Percentiles rank a stretch among this genome's conserved stretches.
These are phyloP conservation scores for Ceratocystis destructans DNA, from an alignment of 2,329 filamentous ascomycete species.

Conservation along the genomic window DNA sequence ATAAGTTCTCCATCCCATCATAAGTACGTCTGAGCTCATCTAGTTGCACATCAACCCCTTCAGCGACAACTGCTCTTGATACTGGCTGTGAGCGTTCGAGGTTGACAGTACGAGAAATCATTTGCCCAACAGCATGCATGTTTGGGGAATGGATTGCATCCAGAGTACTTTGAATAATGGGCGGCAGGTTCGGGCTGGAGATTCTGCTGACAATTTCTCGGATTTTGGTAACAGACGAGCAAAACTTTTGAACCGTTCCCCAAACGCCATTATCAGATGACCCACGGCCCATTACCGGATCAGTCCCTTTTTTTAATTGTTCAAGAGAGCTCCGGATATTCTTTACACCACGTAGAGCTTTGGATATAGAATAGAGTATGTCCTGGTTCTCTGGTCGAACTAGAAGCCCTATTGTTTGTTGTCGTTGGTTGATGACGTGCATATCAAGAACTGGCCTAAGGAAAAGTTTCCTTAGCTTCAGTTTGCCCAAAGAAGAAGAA, in stretches of 20 bases:
- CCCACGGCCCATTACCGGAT: slow-evolving; percentile 32
- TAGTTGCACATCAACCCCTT: slow-evolving; percentile 57
- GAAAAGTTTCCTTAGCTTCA: slow-evolving; percentile 63
- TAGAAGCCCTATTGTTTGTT: slow-evolving; percentile 54
- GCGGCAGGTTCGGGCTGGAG: not conserved
- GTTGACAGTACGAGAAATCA: slow-evolving; percentile 14
- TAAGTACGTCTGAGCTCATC: slow-evolving; percentile 68
- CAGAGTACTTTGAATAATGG: not conserved
- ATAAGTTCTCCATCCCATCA: slow-evolving; percentile 59
- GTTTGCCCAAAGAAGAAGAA: slow-evolving; percentile 65
- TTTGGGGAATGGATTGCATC: slow-evolving; percentile 6
- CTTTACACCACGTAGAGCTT: slow-evolving; percentile 54
- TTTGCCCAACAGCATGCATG: slow-evolving; percentile 9
- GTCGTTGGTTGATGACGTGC: slow-evolving; percentile 53
- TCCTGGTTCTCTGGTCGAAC: slow-evolving; percentile 52
- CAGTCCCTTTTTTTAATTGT: slow-evolving; percentile 66
- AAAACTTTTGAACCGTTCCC: slow-evolving; percentile 28
- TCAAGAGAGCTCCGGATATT: slow-evolving; percentile 58
- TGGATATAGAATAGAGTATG: slow-evolving; percentile 40
- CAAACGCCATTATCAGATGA: slow-evolving; percentile 56
- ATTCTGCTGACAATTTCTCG: slow-evolving; percentile 7
- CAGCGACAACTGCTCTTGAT: slow-evolving; percentile 56
- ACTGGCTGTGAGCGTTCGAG: slow-evolving; percentile 44
- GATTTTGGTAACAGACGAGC: slow-evolving; percentile 10
- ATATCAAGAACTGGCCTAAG: slow-evolving; percentile 62